A percentile compares a stretch with the other conserved stretches of the same genome.
Conservation (phyloP, 768 basidiomycete species). For the Rhodotorula toruloides region DNA sequence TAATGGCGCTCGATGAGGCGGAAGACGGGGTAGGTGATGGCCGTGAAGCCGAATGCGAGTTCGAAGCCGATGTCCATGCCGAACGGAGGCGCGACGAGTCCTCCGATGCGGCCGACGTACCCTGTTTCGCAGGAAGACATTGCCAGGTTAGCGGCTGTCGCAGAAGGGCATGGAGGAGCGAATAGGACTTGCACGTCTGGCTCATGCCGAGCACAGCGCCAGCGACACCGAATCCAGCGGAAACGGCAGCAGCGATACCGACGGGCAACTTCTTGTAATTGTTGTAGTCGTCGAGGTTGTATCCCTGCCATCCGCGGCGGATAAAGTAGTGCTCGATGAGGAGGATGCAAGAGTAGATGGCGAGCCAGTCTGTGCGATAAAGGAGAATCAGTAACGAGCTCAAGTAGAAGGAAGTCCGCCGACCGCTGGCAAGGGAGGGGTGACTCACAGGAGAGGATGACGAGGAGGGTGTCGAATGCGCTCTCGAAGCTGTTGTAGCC, state of each 20-base stretch:
- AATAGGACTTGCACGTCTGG: conserved; percentile 44
- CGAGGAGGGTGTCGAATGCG: conserved; percentile 48
- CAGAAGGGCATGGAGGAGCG: conserved; percentile 24
- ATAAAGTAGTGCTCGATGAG: conserved; percentile 56
- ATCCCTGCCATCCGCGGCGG: conserved; percentile 48
- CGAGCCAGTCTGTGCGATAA: conserved; percentile 50
- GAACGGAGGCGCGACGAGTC: conserved; percentile 35
- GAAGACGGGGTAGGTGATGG: conserved; percentile 31
- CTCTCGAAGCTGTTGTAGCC: conserved; percentile 52
- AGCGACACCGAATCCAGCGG: conserved; percentile 48
- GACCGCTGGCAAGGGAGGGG: no score
- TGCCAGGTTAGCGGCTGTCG: no score
- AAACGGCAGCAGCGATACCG: conserved; percentile 49
- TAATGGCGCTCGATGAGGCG: conserved; percentile 33
- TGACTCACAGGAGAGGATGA: conserved; percentile 41
- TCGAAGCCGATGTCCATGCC: conserved; percentile 28
- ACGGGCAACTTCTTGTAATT: conserved; percentile 47
- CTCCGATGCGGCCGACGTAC: conserved; percentile 38
- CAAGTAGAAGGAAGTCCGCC: neutral
- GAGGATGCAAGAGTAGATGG: conserved; percentile 53
- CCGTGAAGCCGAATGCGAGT: conserved; percentile 22
- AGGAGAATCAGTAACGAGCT: neutral
- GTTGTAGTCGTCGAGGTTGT: conserved; percentile 49
- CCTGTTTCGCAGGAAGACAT: neutral
- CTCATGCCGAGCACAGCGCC: conserved; percentile 50